phyloP scores from a whole-genome alignment of 441 rosid species.

The Eutrema salsugineum region DNA sequence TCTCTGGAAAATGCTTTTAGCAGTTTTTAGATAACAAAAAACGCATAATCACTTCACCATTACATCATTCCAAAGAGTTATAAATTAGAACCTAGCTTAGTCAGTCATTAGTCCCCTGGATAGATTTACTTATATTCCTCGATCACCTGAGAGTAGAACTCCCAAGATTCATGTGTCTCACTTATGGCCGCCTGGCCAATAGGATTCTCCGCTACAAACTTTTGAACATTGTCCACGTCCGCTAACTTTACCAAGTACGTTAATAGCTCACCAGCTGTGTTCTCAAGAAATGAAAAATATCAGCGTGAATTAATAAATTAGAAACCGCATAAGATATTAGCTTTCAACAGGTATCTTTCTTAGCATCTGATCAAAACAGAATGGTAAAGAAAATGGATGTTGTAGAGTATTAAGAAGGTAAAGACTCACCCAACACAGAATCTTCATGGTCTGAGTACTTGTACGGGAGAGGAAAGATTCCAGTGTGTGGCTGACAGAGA shows the following conservation, averaged over 20 bases:
- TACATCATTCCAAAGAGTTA: neutral
- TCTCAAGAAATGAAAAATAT: neutral
- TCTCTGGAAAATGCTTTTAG: no score
- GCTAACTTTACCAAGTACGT: conserved; percentile 47
- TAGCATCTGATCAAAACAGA: neutral
- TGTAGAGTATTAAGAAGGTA: conserved; percentile 2
- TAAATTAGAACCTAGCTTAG: neutral
- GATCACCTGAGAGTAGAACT: conserved; percentile 39
- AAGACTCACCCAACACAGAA: conserved; percentile 50
- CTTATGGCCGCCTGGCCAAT: conserved; percentile 54
- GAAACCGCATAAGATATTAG: neutral
- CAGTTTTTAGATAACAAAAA: neutral
- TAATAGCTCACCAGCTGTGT: conserved; percentile 58
- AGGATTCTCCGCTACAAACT: conserved; percentile 52
- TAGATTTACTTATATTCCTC: neutral
- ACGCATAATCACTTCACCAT: neutral
- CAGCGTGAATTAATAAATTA: neutral
- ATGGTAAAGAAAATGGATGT: neutral
- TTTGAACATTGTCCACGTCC: conserved; percentile 37
- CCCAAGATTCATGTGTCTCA: conserved; percentile 44
- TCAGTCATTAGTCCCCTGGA: neutral
- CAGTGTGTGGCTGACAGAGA: conserved; percentile 49
- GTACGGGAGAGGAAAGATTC: conserved; percentile 51
- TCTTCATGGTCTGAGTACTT: conserved; percentile 32
- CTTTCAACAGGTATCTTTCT: neutral